Percentiles rank a stretch among this genome's conserved stretches.
These are phyloP conservation scores for Domatiomyces catenatus DNA, from an alignment of 2,329 filamentous ascomycete species.

Conservation along the genomic window DNA sequence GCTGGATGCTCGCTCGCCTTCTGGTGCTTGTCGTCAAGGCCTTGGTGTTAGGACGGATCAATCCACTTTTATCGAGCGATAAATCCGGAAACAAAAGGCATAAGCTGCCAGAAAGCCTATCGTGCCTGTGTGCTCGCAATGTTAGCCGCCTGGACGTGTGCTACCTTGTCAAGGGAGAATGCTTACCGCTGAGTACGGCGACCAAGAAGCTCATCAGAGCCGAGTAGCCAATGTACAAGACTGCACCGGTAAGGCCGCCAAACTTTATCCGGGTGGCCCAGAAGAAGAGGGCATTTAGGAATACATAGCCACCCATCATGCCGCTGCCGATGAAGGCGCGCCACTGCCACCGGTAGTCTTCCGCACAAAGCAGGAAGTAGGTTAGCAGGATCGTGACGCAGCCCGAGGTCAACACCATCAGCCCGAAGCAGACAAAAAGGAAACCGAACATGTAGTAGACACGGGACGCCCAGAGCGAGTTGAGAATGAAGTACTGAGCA, in stretches of 20 bases:
- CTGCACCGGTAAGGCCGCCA: conserved; percentile 66
- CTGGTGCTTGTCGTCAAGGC: neutral
- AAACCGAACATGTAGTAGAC: conserved; percentile 99
- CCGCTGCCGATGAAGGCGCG: conserved; percentile 82
- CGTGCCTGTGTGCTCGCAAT: conserved; percentile 44
- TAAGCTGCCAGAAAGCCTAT: conserved; percentile 94
- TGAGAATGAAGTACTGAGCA: conserved; percentile 81
- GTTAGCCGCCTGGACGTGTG: conserved; percentile 3
- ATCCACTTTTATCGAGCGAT: conserved; percentile 95
- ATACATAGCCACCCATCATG: conserved; percentile 81
- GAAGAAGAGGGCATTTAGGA: conserved; percentile 79
- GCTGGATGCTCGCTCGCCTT: no score
- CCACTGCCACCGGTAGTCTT: conserved; percentile 99
- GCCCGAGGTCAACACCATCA: conserved; percentile 92
- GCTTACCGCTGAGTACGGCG: conserved; percentile 81
- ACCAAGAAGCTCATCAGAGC: conserved; percentile 77
- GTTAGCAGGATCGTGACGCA: conserved; percentile 86
- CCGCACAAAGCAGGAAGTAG: conserved; percentile 87
- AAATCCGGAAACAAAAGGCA: conserved; percentile 87
- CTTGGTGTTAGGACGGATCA: conserved; percentile 26
- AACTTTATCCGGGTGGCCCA: conserved; percentile 79
- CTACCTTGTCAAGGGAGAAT: neutral
- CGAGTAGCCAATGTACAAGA: conserved; percentile 89
- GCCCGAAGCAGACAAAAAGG: conserved; percentile 88
- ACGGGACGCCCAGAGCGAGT: conserved; percentile 93